Evolutionary conservation across 2,329 filamentous ascomycete species (phyloP).

Genomic region (Cercospora berteroae): DNA sequence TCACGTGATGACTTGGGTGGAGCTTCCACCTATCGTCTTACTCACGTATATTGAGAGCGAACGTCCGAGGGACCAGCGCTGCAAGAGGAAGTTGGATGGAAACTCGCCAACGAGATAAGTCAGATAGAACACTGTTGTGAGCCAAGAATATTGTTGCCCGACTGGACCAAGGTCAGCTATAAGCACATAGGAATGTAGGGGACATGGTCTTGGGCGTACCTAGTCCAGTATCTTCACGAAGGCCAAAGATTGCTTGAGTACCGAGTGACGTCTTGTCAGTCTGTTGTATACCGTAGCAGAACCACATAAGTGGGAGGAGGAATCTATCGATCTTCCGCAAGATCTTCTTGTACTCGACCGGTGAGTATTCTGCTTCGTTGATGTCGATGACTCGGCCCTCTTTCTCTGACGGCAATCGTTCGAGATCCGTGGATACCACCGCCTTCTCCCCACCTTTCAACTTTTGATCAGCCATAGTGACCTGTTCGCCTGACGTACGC

Average conservation of each 20-base stretch:
- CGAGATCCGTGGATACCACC: slow-evolving; percentile 14
- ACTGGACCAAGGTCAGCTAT: neutral
- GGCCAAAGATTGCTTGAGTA: slow-evolving; percentile 49
- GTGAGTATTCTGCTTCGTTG: slow-evolving; percentile 30
- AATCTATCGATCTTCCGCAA: slow-evolving; percentile 46
- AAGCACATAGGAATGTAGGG: neutral
- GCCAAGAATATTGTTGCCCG: slow-evolving; percentile 43
- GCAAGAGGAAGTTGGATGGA: slow-evolving; percentile 38
- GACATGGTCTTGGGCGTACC: neutral
- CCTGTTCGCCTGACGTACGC: neutral
- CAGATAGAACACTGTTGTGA: slow-evolving; percentile 46
- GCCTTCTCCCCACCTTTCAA: slow-evolving; percentile 18
- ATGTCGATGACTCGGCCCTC: slow-evolving; percentile 24
- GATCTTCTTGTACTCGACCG: slow-evolving; percentile 31
- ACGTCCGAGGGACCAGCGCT: slow-evolving; percentile 39
- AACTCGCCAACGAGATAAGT: slow-evolving; percentile 42
- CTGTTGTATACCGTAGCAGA: slow-evolving; percentile 52
- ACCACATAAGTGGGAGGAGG: slow-evolving; percentile 49
- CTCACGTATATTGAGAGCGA: slow-evolving; percentile 35
- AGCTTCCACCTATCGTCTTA: neutral
- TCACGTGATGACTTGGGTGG: too few species aligned
- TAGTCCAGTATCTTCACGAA: slow-evolving; percentile 48
- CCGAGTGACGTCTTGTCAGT: slow-evolving; percentile 45
- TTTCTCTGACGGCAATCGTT: slow-evolving; percentile 14
- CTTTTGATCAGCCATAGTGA: neutral